Evolutionary conservation across 495 filamentous ascomycete species (phyloP).

Genomic region (Penicillium manginii): DNA sequence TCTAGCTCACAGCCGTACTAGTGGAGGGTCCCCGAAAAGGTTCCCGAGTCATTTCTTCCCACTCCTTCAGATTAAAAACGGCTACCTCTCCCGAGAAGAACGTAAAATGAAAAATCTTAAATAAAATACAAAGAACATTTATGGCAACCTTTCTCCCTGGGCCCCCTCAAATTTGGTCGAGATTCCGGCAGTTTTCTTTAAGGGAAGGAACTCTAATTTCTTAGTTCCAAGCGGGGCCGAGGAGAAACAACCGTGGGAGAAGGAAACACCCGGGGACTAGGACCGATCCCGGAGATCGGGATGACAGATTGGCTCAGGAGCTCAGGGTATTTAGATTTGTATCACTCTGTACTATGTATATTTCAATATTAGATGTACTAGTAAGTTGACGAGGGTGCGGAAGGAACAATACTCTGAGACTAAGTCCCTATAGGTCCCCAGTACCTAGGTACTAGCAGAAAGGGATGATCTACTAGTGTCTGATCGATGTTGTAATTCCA

Average conservation of each 20-base stretch:
- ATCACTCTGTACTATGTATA: too few relatives aligned
- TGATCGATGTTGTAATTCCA: slow-evolving; percentile 26
- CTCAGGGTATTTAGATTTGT: too few relatives aligned
- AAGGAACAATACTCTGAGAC: slow-evolving; percentile 4
- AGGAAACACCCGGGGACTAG: neutral
- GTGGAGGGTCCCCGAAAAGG: slow-evolving; percentile 6
- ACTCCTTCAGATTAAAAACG: neutral
- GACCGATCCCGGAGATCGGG: neutral
- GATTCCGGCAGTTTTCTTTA: neutral
- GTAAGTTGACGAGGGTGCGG: neutral
- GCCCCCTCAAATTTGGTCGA: neutral
- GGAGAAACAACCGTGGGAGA: neutral
- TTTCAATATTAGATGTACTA: too few relatives aligned
- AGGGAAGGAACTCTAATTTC: slow-evolving; percentile 1
- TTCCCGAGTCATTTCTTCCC: slow-evolving; percentile 4
- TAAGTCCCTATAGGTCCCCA: slow-evolving; percentile 10
- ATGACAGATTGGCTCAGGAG: neutral
- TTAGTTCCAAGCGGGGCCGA: neutral
- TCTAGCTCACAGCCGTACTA: neutral
- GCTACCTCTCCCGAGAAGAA: neutral
- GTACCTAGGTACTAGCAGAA: slow-evolving; percentile 12
- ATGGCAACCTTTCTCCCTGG: neutral
- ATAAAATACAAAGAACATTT: neutral
- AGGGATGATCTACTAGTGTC: slow-evolving; percentile 20
- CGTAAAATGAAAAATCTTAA: too few relatives aligned